Base-by-base conservation (phyloP, 306 rosid species). In the Cicer pinnatifidum region DNA sequence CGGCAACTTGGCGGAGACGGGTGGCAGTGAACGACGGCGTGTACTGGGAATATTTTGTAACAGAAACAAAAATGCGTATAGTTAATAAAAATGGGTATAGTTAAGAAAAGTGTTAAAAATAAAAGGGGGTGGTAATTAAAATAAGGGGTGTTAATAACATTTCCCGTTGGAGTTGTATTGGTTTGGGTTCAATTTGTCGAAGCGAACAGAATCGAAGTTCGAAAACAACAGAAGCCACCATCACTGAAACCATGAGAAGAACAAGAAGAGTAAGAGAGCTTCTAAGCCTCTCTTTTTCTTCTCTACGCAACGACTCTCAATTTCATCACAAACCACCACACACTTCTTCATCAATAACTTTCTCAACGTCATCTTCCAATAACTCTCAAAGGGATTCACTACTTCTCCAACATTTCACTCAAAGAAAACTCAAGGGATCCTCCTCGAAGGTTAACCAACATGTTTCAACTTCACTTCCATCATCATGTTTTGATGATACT, bases 401-500 rank as follows among this genome's bases (percentile, higher is more conserved):
- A 44, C 77, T 91, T 76, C 85, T 93, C 1, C 91, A 93, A 54
- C 67, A 82, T 78, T 88, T 93, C 63, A 86, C 84, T 56, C 77
- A 80, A 11, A 84, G 96, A 40, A 91, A 91, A 76, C 94, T 91
- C 75, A 88, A 85, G 56, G 93, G 77, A 48, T 85, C 92, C 51
- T 48, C 90, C 2, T 48, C 75, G 12, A 53, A 56, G 64, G 74
- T 38, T 63, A 52, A 7, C 11, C 83, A 50, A 38, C 70, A 53
- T 61, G 65, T 20, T 15, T 61, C 70, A 46, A 56, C 79, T 15
- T 38, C 64, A n/a, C 7, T 53, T 9, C 6, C 60, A 53, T 9
- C 60, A 53, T 9, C 10, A 9, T 1, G 43, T 1, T 58, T 68
- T 48, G 35, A 35, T 13, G 9, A 0, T 59, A 33, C 9, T 17